Percentiles rank a stretch among this genome's conserved stretches.
These are phyloP conservation scores for Extremus antarcticus DNA, from an alignment of 495 filamentous ascomycete species.

Conservation along the genomic window DNA sequence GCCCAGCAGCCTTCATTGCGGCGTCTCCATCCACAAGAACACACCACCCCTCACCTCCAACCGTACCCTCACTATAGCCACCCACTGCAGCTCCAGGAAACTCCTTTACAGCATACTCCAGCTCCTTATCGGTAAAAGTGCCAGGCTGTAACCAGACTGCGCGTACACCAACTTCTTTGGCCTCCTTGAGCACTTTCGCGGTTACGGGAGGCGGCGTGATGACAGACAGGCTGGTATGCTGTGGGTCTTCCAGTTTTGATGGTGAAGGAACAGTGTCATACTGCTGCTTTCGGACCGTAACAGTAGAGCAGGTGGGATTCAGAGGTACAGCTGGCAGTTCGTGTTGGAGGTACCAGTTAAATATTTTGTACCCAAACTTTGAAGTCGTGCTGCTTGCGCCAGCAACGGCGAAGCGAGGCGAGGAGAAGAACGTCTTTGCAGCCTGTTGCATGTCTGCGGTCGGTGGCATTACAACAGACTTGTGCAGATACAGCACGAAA, in stretches of 20 bases:
- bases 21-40: slow-evolving; percentile 81
- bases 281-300: slow-evolving; percentile 41
- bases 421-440: slow-evolving; percentile 71
- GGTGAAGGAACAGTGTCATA: slow-evolving; percentile 59
- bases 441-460: slow-evolving; percentile 39
- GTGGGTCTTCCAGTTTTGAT: slow-evolving; percentile 48
- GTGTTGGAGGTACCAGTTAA: slow-evolving; percentile 77
- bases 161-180: slow-evolving; percentile 63
- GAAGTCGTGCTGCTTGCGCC: slow-evolving; percentile 72
- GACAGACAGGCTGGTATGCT: slow-evolving; percentile 66
- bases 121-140: slow-evolving; percentile 62
- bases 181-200: slow-evolving; percentile 58
- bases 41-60: slow-evolving; percentile 69
- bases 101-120: slow-evolving; percentile 52
- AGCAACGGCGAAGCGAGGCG: slow-evolving; percentile 76
- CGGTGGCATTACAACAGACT: neutral
- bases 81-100: slow-evolving; percentile 56
- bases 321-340: slow-evolving; percentile 67
- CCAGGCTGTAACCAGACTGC: slow-evolving; percentile 91
- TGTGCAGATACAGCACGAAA: neutral
- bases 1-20: slow-evolving; percentile 51
- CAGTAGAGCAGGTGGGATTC: slow-evolving; percentile 58
- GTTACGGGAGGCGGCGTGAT: slow-evolving; percentile 80
- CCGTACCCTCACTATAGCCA: slow-evolving; percentile 43
- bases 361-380: slow-evolving; percentile 91